Conservation (phyloP, 1,139 yeast genomes). For the Geotrichum citri-aurantii region DNA sequence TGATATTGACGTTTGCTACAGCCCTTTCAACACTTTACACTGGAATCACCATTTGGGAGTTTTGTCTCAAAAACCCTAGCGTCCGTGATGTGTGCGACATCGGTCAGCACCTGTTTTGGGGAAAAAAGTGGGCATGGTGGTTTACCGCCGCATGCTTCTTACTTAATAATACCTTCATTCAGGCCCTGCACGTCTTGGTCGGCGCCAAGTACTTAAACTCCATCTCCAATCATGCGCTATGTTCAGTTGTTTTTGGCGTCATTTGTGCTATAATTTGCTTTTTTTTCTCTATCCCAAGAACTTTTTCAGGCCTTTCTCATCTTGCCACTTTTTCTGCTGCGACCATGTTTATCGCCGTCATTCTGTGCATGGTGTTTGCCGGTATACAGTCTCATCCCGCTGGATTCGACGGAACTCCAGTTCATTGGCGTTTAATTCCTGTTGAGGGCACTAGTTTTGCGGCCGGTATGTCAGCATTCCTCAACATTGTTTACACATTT, state of each 20-base stretch:
- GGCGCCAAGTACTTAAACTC: conserved; percentile 59
- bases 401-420: conserved; percentile 40
- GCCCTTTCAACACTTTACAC: conserved; percentile 51
- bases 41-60: conserved; percentile 49
- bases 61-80: conserved; percentile 50
- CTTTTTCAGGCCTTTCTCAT: conserved; percentile 47
- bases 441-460: conserved; percentile 48
- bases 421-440: conserved; percentile 47
- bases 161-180: conserved; percentile 51
- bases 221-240: conserved; percentile 45
- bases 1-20: conserved; percentile 49
- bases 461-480: conserved; percentile 50
- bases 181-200: conserved; percentile 53
- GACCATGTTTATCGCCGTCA: conserved; percentile 53
- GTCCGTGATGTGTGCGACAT: conserved; percentile 53
- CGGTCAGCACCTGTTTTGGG: conserved; percentile 53
- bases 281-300: conserved; percentile 50
- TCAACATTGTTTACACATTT: conserved; percentile 57
- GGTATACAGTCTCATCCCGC: conserved; percentile 49
- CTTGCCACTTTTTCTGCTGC: conserved; percentile 50
- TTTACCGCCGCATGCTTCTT: conserved; percentile 52
- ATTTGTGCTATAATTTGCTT: conserved; percentile 46
- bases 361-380: conserved; percentile 49
- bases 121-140: conserved; percentile 50
- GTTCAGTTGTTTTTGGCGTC: conserved; percentile 49